Evolutionary conservation across 345 rosid genomes (phyloP).

Genomic region (Sisymbrium irio): DNA sequence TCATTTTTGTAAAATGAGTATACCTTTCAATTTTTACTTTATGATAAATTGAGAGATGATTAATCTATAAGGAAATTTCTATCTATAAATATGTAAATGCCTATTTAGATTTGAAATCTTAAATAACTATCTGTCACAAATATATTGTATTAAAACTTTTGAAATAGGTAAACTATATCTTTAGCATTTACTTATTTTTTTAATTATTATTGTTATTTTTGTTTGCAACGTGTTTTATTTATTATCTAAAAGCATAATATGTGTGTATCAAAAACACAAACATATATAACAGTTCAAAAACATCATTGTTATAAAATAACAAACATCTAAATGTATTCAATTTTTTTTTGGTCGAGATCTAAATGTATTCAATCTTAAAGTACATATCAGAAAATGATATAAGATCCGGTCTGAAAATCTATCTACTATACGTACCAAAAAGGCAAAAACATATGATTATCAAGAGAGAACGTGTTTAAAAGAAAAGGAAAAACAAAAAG

Average conservation of each 20-base stretch:
- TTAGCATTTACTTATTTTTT: not conserved
- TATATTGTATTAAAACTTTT: not conserved
- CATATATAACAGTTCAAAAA: not conserved
- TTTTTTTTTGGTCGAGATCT: no score
- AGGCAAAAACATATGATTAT: not conserved
- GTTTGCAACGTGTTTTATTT: no score
- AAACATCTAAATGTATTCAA: no score
- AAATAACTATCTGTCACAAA: not conserved
- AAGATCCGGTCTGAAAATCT: no score
- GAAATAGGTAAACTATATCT: not conserved
- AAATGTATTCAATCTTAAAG: no score
- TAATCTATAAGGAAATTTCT: not conserved
- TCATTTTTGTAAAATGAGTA: not conserved
- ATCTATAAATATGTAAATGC: not conserved
- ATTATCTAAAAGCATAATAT: not conserved
- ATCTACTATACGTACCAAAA: not conserved
- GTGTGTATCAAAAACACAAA: not conserved
- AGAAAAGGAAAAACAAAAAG: no score
- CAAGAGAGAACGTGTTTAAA: not conserved
- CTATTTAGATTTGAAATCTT: not conserved
- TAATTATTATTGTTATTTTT: no score
- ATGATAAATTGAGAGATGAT: not conserved
- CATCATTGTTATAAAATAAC: no score
- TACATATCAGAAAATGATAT: no score
- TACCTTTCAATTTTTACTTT: no score